Percentiles rank a stretch among this genome's conserved stretches.
These are phyloP conservation scores for Phlebopus sp. DNA, from an alignment of 1,284 basidiomycete genomes.

Conservation along the genomic window DNA sequence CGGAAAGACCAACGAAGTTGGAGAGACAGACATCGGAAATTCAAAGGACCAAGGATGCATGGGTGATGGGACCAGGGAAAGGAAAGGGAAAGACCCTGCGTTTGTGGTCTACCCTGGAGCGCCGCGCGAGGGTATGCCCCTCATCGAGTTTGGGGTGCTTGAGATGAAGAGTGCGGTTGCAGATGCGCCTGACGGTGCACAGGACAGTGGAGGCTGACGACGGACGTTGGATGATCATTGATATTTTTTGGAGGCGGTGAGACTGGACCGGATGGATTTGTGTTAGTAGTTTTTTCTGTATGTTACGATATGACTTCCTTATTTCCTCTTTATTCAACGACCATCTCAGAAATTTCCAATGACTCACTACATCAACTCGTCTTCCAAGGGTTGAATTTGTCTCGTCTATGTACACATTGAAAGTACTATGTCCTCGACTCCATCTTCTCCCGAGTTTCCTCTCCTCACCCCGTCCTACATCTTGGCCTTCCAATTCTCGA, in stretches of 20 bases:
- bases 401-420: no score
- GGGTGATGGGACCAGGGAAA: background rate
- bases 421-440: no score
- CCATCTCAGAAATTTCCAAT: no score
- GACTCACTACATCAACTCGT: no score
- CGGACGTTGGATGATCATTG: no score
- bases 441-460: constrained; percentile 16
- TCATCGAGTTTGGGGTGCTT: constrained; percentile 22
- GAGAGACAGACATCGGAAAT: constrained; percentile 8
- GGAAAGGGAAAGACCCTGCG: background rate
- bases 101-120: constrained; percentile 1
- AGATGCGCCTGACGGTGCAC: background rate
- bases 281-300: background rate
- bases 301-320: no score
- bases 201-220: no score
- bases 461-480: constrained; percentile 39
- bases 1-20: background rate
- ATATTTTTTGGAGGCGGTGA: background rate
- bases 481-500: constrained; percentile 79
- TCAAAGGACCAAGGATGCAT: constrained; percentile 11
- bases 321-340: no score
- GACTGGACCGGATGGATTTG: background rate
- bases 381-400: no score
- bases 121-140: constrained; percentile 1
- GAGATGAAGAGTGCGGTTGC: constrained; percentile 5